phyloP scores from a whole-genome alignment of 768 basidiomycete species.

The Pleurotus ostreatus region DNA sequence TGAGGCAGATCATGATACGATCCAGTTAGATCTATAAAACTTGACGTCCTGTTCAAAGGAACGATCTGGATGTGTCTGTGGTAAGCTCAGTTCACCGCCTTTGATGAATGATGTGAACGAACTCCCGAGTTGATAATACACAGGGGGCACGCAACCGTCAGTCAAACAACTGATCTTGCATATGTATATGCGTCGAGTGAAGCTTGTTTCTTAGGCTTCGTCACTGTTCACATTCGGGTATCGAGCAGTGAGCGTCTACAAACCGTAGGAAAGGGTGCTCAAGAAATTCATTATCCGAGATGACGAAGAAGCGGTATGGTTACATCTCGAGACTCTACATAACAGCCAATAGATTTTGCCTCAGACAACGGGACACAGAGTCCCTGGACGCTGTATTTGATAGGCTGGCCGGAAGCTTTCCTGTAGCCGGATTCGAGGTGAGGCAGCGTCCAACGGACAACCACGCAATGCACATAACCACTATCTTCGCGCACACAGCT shows the following conservation, averaged over 20 bases:
- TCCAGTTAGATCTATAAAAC: slow-evolving; percentile 44
- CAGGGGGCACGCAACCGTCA: slow-evolving; percentile 93
- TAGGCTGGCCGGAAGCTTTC: neutral
- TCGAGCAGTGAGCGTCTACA: slow-evolving; percentile 78
- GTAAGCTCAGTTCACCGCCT: slow-evolving; percentile 27
- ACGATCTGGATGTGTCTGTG: slow-evolving; percentile 91
- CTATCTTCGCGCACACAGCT: slow-evolving; percentile 42
- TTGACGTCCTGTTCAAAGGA: slow-evolving; percentile 67
- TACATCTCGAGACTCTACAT: slow-evolving; percentile 54
- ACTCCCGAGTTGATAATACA: neutral
- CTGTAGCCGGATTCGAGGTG: slow-evolving; percentile 87
- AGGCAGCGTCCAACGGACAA: neutral
- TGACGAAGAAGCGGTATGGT: slow-evolving; percentile 78
- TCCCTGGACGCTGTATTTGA: neutral
- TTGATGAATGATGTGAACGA: neutral
- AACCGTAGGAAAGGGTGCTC: slow-evolving; percentile 75
- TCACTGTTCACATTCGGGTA: slow-evolving; percentile 73
- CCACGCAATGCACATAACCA: neutral
- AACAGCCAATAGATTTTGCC: slow-evolving; percentile 71
- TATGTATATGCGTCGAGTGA: neutral
- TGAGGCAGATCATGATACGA: slow-evolving; percentile 38
- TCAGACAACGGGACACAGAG: slow-evolving; percentile 68
- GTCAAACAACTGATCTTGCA: slow-evolving; percentile 10
- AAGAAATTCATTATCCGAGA: slow-evolving; percentile 79
- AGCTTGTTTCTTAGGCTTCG: slow-evolving; percentile 56